phyloP scores from a whole-genome alignment of 306 rosid genomes.

The Acacia crassicarpa region DNA sequence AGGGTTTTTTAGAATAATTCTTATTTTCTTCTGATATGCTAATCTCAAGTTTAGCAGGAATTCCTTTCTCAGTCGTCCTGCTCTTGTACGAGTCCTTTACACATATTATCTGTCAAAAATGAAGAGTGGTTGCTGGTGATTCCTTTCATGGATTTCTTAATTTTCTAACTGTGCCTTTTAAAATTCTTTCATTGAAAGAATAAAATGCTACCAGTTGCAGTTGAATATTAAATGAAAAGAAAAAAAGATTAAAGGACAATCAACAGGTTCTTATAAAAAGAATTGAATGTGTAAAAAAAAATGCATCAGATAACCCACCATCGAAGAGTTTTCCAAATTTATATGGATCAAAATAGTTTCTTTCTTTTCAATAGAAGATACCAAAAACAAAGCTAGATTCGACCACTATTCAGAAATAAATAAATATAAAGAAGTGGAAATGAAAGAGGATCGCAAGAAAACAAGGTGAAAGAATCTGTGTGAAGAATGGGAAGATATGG shows the following conservation, averaged over 20 bases:
- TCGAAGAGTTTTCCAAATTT: conserved; percentile 15
- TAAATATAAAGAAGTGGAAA: too few species aligned
- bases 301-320: not conserved
- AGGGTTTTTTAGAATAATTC: too few species aligned
- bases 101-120: conserved; percentile 42
- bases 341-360: not conserved
- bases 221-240: conserved; percentile 69
- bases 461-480: not conserved
- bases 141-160: conserved; percentile 79
- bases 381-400: not conserved
- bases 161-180: conserved; percentile 87
- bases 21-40: not conserved
- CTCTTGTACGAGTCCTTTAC: conserved; percentile 33
- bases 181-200: conserved; percentile 83
- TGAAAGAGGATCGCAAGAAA: not conserved
- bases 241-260: conserved; percentile 25
- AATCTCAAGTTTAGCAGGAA: not conserved
- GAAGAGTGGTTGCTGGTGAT: conserved; percentile 65
- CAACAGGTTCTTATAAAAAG: conserved; percentile 27
- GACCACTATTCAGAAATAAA: not conserved
- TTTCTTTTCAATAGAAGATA: not conserved
- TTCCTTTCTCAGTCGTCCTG: conserved; percentile 16
- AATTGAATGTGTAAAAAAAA: not conserved
- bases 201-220: conserved; percentile 86
- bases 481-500: too few species aligned